Evolutionary conservation across 441 rosid genomes (phyloP).

Genomic region (Kokia cookei): DNA sequence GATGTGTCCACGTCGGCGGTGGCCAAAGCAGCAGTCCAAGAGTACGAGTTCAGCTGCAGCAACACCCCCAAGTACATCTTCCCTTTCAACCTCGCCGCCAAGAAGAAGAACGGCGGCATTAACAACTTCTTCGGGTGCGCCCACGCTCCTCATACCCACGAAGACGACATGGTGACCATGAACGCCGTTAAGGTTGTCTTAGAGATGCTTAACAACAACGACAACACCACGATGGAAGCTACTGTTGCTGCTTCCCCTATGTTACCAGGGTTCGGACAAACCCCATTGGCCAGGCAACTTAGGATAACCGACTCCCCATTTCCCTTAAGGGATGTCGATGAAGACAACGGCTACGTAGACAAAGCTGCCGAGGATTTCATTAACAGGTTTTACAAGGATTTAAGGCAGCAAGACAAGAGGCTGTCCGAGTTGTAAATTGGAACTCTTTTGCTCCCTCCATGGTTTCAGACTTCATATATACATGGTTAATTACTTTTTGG

Average conservation of each 20-base stretch:
- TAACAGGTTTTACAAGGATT: constrained; percentile 52
- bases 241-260: constrained; percentile 35
- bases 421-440: constrained; percentile 8
- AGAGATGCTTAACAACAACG: constrained; percentile 49
- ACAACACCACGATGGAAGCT: constrained; percentile 26
- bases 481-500: no score
- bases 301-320: constrained; percentile 94
- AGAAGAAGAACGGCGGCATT: constrained; percentile 26
- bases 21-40: constrained; percentile 18
- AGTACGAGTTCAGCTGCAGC: constrained; percentile 94
- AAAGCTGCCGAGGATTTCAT: constrained; percentile 82
- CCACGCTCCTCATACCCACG: constrained; percentile 52
- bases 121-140: constrained; percentile 44
- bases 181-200: constrained; percentile 42
- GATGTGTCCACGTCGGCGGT: not conserved
- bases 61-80: constrained; percentile 55
- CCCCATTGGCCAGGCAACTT: constrained; percentile 65
- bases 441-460: not conserved
- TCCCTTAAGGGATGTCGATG: constrained; percentile 51
- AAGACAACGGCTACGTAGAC: constrained; percentile 47
- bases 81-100: constrained; percentile 26
- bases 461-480: not conserved
- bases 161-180: constrained; percentile 35
- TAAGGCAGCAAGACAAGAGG: constrained; percentile 45
- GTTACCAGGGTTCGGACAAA: constrained; percentile 70